Conservation (phyloP, 306 rosid species). For the Glycine soja region DNA sequence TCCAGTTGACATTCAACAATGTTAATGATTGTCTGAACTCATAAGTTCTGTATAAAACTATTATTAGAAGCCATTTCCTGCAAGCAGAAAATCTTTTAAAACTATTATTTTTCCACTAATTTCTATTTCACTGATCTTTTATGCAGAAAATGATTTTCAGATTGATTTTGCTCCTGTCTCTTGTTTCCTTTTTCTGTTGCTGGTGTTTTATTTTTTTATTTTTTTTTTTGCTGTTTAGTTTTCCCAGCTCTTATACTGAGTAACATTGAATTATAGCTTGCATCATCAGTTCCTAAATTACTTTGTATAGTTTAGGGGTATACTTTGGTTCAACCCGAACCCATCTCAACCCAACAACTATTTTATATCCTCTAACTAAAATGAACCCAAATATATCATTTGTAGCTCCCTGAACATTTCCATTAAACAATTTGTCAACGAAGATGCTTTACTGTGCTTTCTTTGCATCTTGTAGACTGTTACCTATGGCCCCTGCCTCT, state of each 20-base stretch:
- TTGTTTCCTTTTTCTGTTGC: not conserved
- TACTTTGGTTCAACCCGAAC: not conserved
- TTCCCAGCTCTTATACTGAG: not conserved
- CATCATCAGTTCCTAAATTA: not conserved
- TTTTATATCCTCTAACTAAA: constrained; percentile 20
- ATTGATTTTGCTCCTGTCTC: constrained; percentile 18
- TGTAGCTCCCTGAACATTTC: not conserved
- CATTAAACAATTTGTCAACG: constrained; percentile 11
- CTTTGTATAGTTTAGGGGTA: not conserved
- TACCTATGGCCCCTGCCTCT: not conserved
- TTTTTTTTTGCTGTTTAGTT: not conserved
- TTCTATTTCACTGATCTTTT: not conserved
- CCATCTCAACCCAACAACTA: not conserved
- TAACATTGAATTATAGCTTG: constrained; percentile 18
- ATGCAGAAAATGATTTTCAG: not conserved
- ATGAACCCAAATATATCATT: not conserved
- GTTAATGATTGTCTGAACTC: constrained; percentile 24
- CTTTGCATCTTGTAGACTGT: not conserved
- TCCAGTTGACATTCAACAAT: constrained; percentile 28
- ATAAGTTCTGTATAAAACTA: not conserved
- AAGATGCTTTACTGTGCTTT: not conserved
- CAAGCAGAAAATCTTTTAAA: constrained; percentile 7
- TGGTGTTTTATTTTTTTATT: not conserved
- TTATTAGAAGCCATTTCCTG: not conserved
- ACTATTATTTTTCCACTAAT: not conserved